Percentiles rank a stretch among this genome's conserved stretches.
Evolutionary conservation across 257 asterid species (phyloP).

Genomic region (Solanum raphanifolium): DNA sequence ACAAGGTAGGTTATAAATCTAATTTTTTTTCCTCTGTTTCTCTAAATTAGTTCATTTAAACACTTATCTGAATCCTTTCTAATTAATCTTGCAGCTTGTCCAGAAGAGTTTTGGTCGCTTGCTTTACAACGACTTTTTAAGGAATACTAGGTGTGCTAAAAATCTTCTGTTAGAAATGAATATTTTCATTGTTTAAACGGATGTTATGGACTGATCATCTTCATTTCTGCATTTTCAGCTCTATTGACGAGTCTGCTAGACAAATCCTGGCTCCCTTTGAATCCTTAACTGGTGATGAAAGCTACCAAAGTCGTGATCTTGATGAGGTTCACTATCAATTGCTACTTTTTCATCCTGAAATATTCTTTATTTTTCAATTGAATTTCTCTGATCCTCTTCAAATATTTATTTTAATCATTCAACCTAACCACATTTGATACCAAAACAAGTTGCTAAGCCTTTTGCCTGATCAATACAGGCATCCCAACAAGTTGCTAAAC

Average conservation of each 20-base stretch:
- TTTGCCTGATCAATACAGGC: constrained; percentile 35
- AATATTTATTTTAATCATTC: neutral
- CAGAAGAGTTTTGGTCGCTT: constrained; percentile 91
- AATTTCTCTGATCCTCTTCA: neutral
- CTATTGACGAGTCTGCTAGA: constrained; percentile 69
- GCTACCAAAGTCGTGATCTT: constrained; percentile 91
- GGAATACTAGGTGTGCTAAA: constrained; percentile 51
- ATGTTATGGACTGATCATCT: neutral
- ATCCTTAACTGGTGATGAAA: constrained; percentile 58
- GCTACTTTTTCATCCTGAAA: neutral
- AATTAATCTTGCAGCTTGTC: constrained; percentile 62
- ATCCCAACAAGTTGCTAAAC: constrained; percentile 79
- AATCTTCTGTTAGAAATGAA: neutral
- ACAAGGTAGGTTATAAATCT: constrained; percentile 52
- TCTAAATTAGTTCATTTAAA: neutral
- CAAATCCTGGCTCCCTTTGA: constrained; percentile 62
- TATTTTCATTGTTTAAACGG: neutral
- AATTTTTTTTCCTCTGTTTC: neutral
- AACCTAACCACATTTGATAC: constrained; percentile 51
- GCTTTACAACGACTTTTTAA: constrained; percentile 63
- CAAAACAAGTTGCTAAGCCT: constrained; percentile 3
- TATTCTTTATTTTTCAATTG: neutral
- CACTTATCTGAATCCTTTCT: neutral
- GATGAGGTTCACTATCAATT: constrained; percentile 49
- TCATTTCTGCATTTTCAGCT: constrained; percentile 36